phyloP scores from a whole-genome alignment of 2,329 filamentous ascomycete species.

The Pezicula radicicola region DNA sequence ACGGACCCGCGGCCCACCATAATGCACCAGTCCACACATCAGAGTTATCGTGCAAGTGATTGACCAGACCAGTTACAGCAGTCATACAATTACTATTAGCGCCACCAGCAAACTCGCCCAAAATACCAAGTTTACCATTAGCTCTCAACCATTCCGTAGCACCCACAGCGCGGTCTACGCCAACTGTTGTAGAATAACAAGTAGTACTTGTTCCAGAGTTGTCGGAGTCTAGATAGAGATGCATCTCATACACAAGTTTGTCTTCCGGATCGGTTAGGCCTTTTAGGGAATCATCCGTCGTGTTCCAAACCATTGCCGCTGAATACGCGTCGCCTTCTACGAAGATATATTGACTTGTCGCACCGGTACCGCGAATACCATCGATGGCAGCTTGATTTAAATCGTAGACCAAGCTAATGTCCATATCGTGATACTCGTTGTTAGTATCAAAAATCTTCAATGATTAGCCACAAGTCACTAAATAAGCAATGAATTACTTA shows the following conservation, averaged over 20 bases:
- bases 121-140: slow-evolving; percentile 47
- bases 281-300: slow-evolving; percentile 36
- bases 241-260: slow-evolving; percentile 59
- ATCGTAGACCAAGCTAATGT: slow-evolving; percentile 31
- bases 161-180: slow-evolving; percentile 43
- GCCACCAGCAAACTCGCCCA: slow-evolving; percentile 54
- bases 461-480: neutral
- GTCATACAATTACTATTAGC: slow-evolving; percentile 45
- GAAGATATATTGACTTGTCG: slow-evolving; percentile 54
- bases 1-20: slow-evolving; percentile 51
- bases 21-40: slow-evolving; percentile 49
- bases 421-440: slow-evolving; percentile 42
- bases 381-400: slow-evolving; percentile 44
- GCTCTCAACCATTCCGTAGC: slow-evolving; percentile 52
- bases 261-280: slow-evolving; percentile 47
- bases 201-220: slow-evolving; percentile 46
- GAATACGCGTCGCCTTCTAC: slow-evolving; percentile 52
- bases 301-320: slow-evolving; percentile 46
- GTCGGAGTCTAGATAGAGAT: slow-evolving; percentile 58
- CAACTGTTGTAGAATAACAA: slow-evolving; percentile 52
- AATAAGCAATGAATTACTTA: neutral
- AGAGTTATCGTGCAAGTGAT: slow-evolving; percentile 42
- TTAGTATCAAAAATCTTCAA: slow-evolving; percentile 36
- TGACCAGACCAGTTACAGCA: slow-evolving; percentile 46
- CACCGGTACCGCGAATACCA: slow-evolving; percentile 38